A percentile compares a stretch with the other conserved stretches of the same genome.
phyloP scores from a whole-genome alignment of 805 yeast species.

The Cyberlindnera petersonii region DNA sequence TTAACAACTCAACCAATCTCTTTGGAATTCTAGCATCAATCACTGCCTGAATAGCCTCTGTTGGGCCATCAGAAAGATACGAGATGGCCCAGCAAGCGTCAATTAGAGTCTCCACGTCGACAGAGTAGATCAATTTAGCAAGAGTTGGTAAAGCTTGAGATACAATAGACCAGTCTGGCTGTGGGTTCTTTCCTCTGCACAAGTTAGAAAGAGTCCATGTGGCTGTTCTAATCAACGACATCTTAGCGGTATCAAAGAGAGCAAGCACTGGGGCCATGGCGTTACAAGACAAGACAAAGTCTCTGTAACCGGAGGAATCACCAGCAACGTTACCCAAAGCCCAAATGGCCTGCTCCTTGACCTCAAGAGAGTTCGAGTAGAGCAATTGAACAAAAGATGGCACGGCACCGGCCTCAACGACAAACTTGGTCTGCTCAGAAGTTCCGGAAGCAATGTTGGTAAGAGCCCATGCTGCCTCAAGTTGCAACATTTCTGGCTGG shows the following conservation, averaged over 20 bases:
- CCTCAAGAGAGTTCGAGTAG: slow-evolving; percentile 79
- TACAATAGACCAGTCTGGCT: slow-evolving; percentile 90
- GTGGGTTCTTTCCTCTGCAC: slow-evolving; percentile 95
- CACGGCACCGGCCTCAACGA: slow-evolving; percentile 91
- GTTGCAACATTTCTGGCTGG: slow-evolving; percentile 83
- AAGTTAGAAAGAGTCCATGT: slow-evolving; percentile 97
- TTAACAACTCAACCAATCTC: slow-evolving; percentile 85
- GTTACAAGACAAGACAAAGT: slow-evolving; percentile 75
- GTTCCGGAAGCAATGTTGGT: slow-evolving; percentile 96
- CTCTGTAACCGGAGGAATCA: slow-evolving; percentile 87
- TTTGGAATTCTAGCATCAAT: slow-evolving; percentile 94
- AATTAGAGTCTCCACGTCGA: slow-evolving; percentile 88
- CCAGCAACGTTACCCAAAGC: slow-evolving; percentile 99
- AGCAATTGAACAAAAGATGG: slow-evolving; percentile 84
- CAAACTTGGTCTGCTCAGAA: slow-evolving; percentile 83
- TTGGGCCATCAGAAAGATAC: slow-evolving; percentile 87
- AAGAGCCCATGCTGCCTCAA: slow-evolving; percentile 99
- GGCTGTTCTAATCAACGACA: slow-evolving; percentile 91
- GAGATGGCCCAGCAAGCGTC: slow-evolving; percentile 99
- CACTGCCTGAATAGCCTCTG: slow-evolving; percentile 93
- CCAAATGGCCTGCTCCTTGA: slow-evolving; percentile 98
- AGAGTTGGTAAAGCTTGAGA: slow-evolving; percentile 86
- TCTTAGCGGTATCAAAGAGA: slow-evolving; percentile 74
- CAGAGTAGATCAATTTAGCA: slow-evolving; percentile 84
- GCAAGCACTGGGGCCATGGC: slow-evolving; percentile 87